Base-by-base conservation (phyloP, 768 basidiomycete species). In the Tylopilus subfusipes region DNA sequence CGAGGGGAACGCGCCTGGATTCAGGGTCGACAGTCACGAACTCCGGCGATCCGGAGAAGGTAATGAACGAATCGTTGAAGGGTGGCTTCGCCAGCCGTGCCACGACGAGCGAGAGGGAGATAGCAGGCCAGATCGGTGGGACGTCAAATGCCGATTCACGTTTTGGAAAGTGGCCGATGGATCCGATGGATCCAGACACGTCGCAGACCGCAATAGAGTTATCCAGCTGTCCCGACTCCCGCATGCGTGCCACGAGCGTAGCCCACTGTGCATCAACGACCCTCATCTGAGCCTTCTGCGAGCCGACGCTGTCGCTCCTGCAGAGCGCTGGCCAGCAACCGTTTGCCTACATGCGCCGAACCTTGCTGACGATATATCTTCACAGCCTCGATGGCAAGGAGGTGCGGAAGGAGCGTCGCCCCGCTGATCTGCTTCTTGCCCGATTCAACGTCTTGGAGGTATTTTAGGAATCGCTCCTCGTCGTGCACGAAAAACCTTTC, bases 131-230 rank as follows among this genome's bases (percentile, higher is more conserved):
- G 52, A 90, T 85, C 0, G 88, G 87, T 19, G 52, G 0, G 24
- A 66, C 55, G 2, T 24, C 10, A n/a, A 57, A 60, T 2, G 55
- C 16, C 2, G 21, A 71, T 59, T 19, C 27, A 31, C 19, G 52
- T 2, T 1, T 46, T 8, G 40, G 30, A 0, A 21, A 4, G 2
- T 24, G 1, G 1, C 3, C 0, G 4, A 78, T 22, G 27, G 13
- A 22, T 2, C 83, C 85, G 88, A 89, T 90, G 11, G 84, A 86
- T 0, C 83, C 86, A 0, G 85, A 88, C n/a, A 89, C 86, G 62
- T 90, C 88, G 67, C 85, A 88, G 25, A 89, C 61, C 0, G 87
- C 87, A 24, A 90, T 63, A 12, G 78, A 75, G 56, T 83, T 86
- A 2, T 84, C 79, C 36, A 90, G 60, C 18, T 68, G 65, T 2